Conservation (phyloP, 2,329 filamentous ascomycete species). For the Endoconidiophora polonica region DNA sequence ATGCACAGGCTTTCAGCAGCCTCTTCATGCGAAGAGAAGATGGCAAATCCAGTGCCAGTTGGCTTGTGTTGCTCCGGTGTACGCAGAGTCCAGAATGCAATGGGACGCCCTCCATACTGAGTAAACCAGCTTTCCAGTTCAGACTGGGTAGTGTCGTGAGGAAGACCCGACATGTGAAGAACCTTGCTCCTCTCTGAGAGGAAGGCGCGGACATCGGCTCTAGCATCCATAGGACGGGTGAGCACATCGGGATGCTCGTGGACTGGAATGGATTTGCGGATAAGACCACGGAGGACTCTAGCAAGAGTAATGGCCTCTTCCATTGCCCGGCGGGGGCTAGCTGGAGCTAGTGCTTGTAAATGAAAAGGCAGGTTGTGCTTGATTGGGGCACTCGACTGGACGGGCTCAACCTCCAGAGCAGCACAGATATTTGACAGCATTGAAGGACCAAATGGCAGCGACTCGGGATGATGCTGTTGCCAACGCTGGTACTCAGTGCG, state of each 20-base stretch:
- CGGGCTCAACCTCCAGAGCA: constrained; percentile 90
- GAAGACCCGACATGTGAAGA: constrained; percentile 90
- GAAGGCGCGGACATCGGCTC: constrained; percentile 91
- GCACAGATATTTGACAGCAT: constrained; percentile 96
- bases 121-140: constrained; percentile 99
- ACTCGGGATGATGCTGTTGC: constrained; percentile 97
- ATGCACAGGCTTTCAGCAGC: constrained; percentile 96
- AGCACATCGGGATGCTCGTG: constrained; percentile 91
- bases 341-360: constrained; percentile 84
- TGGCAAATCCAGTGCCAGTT: constrained; percentile 94
- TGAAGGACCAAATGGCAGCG: constrained; percentile 86
- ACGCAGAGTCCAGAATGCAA: constrained; percentile 96
- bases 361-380: constrained; percentile 98
- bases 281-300: constrained; percentile 77
- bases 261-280: constrained; percentile 87
- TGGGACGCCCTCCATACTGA: constrained; percentile 90
- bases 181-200: constrained; percentile 94
- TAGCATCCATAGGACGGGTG: constrained; percentile 87
- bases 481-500: constrained; percentile 96
- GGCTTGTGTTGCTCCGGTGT: constrained; percentile 98
- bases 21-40: constrained; percentile 98
- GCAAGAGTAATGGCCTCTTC: constrained; percentile 92
- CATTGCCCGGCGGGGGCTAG: constrained; percentile 89
- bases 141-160: constrained; percentile 95
- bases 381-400: constrained; percentile 93